Evolutionary conservation across 2,329 filamentous ascomycete species (phyloP).

Genomic region (Trichoderma endophyticum): DNA sequence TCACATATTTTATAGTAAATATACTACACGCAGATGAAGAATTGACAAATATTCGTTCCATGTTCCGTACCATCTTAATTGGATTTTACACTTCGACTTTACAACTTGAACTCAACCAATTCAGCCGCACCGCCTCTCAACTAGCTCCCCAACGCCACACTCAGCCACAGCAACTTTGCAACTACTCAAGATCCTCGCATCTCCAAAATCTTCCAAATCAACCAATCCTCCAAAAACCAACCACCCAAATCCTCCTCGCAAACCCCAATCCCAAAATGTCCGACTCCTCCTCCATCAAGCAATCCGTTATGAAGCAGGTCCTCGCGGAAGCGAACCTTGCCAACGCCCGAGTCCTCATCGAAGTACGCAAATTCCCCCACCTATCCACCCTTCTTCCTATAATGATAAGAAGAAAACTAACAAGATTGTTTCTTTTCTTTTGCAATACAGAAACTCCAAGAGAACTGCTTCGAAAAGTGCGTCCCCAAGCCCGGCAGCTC

Average conservation of each 20-base stretch:
- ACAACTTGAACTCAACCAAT: neutral
- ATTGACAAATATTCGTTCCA: neutral
- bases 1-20: neutral
- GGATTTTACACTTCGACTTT: neutral
- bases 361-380: slow-evolving; percentile 43
- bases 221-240: neutral
- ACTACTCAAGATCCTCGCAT: neutral
- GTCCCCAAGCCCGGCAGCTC: slow-evolving; percentile 66
- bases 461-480: slow-evolving; percentile 78
- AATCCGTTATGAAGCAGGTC: slow-evolving; percentile 63
- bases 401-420: neutral
- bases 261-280: slow-evolving; percentile 41
- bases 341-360: slow-evolving; percentile 68
- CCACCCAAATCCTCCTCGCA: neutral
- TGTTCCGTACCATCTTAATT: neutral
- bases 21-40: neutral
- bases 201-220: neutral
- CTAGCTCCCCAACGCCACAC: neutral
- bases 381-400: neutral
- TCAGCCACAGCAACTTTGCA: slow-evolving; percentile 17
- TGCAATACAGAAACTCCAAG: slow-evolving; percentile 66
- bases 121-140: neutral
- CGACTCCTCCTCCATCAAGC: slow-evolving; percentile 56
- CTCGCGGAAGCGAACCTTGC: slow-evolving; percentile 61
- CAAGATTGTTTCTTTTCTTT: neutral